Conservation (phyloP, 768 basidiomycete genomes). For the Austroboletus festivus region DNA sequence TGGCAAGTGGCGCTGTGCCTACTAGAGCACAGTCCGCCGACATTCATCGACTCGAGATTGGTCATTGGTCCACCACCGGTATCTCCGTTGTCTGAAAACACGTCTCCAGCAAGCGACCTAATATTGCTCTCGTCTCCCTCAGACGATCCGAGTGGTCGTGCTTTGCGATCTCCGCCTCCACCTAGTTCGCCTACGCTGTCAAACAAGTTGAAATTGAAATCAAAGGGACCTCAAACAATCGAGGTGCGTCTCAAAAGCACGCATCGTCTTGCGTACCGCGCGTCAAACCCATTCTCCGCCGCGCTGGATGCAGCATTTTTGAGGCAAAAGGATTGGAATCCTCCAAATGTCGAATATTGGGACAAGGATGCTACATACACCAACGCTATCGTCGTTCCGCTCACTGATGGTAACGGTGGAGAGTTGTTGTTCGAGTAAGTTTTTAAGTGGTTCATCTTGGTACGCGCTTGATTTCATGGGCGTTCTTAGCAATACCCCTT, state of each 20-base stretch:
- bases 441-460: neutral
- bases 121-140: constrained; percentile 4
- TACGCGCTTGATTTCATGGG: neutral
- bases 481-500: constrained; percentile 40
- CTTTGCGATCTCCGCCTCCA: neutral
- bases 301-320: constrained; percentile 4
- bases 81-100: neutral
- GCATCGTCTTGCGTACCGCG: constrained; percentile 24
- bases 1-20: constrained; percentile 50
- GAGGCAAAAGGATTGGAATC: constrained; percentile 6
- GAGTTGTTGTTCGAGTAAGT: constrained; percentile 56
- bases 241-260: constrained; percentile 32
- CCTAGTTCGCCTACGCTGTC: neutral
- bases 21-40: constrained; percentile 55
- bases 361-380: constrained; percentile 9
- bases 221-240: constrained; percentile 5
- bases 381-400: constrained; percentile 35
- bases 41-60: constrained; percentile 53
- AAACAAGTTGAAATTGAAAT: constrained; percentile 4
- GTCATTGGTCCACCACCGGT: constrained; percentile 37
- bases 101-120: constrained; percentile 4
- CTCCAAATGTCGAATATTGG: constrained; percentile 12
- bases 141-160: neutral
- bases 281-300: constrained; percentile 1
- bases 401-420: constrained; percentile 40